Percentiles rank a stretch among this genome's conserved stretches.
Evolutionary conservation across 352 stramenopile species (phyloP).

Genomic region (Phytophthora litchii): DNA sequence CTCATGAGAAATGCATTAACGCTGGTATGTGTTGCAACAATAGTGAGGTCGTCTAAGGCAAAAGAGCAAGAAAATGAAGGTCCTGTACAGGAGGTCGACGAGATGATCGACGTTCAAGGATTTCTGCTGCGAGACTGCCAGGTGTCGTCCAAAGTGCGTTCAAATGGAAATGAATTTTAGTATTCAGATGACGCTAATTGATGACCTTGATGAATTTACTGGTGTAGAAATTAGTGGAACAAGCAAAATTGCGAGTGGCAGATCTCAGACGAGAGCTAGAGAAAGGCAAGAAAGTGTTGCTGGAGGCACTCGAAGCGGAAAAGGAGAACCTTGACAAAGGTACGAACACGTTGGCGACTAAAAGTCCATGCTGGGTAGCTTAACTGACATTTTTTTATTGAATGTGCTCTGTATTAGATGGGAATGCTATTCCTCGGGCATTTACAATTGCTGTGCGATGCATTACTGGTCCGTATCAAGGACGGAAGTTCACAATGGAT

Average conservation of each 20-base stretch:
- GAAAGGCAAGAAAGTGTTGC: slow-evolving; percentile 57
- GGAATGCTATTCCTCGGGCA: slow-evolving; percentile 27
- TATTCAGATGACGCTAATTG: slow-evolving; percentile 5
- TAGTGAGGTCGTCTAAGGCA: slow-evolving; percentile 11
- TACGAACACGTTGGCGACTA: slow-evolving; percentile 1
- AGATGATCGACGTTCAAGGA: slow-evolving; percentile 49
- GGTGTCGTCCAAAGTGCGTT: slow-evolving; percentile 43
- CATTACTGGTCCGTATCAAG: slow-evolving; percentile 61
- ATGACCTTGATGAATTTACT: neutral
- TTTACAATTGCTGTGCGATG: slow-evolving; percentile 64
- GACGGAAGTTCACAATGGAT: slow-evolving; percentile 61
- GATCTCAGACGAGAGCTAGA: slow-evolving; percentile 61
- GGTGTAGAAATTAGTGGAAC: slow-evolving; percentile 61
- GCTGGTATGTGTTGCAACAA: slow-evolving; percentile 8
- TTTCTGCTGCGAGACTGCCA: slow-evolving; percentile 57
- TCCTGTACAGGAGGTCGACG: slow-evolving; percentile 13
- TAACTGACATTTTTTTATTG: slow-evolving; percentile 6
- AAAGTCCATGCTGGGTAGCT: neutral
- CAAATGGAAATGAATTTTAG: neutral
- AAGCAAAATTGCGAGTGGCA: slow-evolving; percentile 49
- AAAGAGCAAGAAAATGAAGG: slow-evolving; percentile 2
- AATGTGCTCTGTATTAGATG: slow-evolving; percentile 17
- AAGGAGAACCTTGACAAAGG: slow-evolving; percentile 59
- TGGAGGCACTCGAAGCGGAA: slow-evolving; percentile 60
- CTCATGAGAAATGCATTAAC: slow-evolving; percentile 7